Conservation (phyloP, 2,329 filamentous ascomycete species). For the Rutstroemia sp. region DNA sequence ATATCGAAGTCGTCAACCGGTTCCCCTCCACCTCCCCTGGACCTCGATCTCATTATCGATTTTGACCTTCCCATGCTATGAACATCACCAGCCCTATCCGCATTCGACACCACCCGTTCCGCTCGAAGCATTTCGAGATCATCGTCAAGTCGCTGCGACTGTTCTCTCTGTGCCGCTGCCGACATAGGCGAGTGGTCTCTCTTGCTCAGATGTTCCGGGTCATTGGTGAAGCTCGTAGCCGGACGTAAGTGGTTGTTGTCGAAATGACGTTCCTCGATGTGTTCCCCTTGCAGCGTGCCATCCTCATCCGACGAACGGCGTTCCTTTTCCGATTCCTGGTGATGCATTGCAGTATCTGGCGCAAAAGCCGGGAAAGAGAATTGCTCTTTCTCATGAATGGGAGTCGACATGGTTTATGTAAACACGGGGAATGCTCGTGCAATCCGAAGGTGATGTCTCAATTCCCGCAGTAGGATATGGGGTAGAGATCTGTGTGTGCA, state of each 20-base stretch:
- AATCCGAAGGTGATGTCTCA: not conserved
- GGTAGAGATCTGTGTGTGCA: not conserved
- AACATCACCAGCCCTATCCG: conserved; percentile 19
- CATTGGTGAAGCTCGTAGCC: conserved; percentile 35
- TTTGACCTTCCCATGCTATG: conserved; percentile 30
- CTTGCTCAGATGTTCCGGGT: conserved; percentile 20
- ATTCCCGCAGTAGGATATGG: not conserved
- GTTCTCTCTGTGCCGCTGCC: conserved; percentile 49
- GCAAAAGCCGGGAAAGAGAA: conserved; percentile 27
- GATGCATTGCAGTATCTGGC: conserved; percentile 9
- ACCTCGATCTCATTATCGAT: conserved; percentile 32
- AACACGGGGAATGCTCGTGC: not conserved
- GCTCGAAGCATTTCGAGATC: conserved; percentile 58
- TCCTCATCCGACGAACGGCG: conserved; percentile 28
- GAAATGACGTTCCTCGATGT: conserved; percentile 10
- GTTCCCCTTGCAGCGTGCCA: conserved; percentile 25
- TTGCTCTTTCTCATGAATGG: conserved; percentile 25
- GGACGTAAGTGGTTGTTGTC: conserved; percentile 40
- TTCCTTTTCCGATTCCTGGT: conserved; percentile 5
- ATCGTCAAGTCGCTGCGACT: conserved; percentile 55
- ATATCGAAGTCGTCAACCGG: conserved; percentile 48
- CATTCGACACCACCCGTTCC: conserved; percentile 45
- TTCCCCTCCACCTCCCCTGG: conserved; percentile 44
- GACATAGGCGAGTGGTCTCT: conserved; percentile 32
- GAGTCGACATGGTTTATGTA: conserved; percentile 22